Evolutionary conservation across 805 yeast genomes (phyloP).

Genomic region (Starmerella geochares): DNA sequence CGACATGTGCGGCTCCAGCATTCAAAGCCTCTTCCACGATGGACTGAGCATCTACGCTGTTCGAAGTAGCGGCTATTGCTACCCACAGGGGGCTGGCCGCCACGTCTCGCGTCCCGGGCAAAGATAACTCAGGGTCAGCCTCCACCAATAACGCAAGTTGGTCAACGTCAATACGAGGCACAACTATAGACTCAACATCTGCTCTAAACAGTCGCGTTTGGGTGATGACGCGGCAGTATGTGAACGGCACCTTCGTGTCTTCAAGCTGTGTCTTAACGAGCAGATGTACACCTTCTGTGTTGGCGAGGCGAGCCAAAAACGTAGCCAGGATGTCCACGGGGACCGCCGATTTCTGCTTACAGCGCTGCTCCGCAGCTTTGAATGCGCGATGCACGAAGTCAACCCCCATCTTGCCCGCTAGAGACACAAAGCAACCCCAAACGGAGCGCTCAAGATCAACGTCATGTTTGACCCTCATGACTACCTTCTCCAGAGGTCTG

Average conservation of each 20-base stretch:
- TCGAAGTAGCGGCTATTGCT: constrained; percentile 16
- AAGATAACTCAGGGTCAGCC: not conserved
- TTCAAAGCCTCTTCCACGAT: constrained; percentile 13
- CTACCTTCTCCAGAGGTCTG: constrained; percentile 17
- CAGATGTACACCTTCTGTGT: not conserved
- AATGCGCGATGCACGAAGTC: constrained; percentile 5
- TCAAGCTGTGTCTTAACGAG: constrained; percentile 8
- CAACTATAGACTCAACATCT: not conserved
- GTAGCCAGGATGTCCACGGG: constrained; percentile 12
- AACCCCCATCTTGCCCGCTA: constrained; percentile 17
- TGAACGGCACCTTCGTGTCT: constrained; percentile 4
- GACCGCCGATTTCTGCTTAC: constrained; percentile 1
- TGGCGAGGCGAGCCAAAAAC: constrained; percentile 10
- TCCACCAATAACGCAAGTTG: constrained; percentile 1
- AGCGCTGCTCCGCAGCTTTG: constrained; percentile 16
- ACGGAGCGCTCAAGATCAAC: constrained; percentile 22
- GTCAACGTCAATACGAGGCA: not conserved
- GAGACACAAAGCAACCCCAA: constrained; percentile 27
- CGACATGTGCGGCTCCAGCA: not conserved
- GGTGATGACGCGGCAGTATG: constrained; percentile 10
- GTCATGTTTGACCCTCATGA: constrained; percentile 11
- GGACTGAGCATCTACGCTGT: constrained; percentile 13
- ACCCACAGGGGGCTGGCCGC: constrained; percentile 14
- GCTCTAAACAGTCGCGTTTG: constrained; percentile 5
- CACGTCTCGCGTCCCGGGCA: constrained; percentile 2